A percentile compares a stretch with the other conserved stretches of the same genome.
These are phyloP conservation scores for Ramularia collo-cygni DNA, from an alignment of 2,329 filamentous ascomycete species.

Conservation along the genomic window DNA sequence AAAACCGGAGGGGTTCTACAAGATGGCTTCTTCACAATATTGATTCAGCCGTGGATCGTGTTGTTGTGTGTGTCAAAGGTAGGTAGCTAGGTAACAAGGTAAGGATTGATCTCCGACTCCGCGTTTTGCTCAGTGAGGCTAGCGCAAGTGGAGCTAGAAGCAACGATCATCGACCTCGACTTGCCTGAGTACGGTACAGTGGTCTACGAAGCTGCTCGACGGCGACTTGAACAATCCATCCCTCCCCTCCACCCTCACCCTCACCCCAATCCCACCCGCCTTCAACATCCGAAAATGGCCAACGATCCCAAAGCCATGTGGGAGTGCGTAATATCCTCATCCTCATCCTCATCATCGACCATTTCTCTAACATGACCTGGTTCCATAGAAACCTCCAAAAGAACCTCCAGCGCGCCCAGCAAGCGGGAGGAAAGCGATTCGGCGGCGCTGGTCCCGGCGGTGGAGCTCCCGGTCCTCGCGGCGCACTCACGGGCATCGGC, in stretches of 20 bases:
- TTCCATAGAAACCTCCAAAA: slow-evolving; percentile 48
- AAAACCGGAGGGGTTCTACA: too few species aligned
- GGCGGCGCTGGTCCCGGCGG: slow-evolving; percentile 46
- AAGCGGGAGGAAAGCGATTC: slow-evolving; percentile 44
- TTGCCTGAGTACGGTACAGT: too few species aligned
- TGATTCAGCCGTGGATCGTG: too few species aligned
- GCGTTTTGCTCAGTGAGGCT: too few species aligned
- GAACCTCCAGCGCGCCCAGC: slow-evolving; percentile 44
- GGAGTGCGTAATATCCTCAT: slow-evolving; percentile 32
- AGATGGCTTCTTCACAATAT: too few species aligned
- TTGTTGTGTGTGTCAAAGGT: too few species aligned
- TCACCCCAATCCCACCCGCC: not conserved
- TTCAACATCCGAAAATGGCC: slow-evolving; percentile 24
- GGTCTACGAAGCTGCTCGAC: too few species aligned
- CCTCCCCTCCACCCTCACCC: not conserved
- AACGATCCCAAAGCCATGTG: slow-evolving; percentile 59
- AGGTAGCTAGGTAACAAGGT: too few species aligned
- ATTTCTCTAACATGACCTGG: too few species aligned
- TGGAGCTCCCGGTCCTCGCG: slow-evolving; percentile 42
- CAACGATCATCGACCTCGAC: not conserved
- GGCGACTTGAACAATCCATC: too few species aligned
- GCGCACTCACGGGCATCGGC: slow-evolving; percentile 48
- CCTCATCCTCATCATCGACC: not conserved
- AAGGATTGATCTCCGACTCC: too few species aligned
- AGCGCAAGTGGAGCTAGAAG: too few species aligned